Base-by-base conservation (phyloP, 2,329 filamentous ascomycete genomes). In the Meredithiella fracta region DNA sequence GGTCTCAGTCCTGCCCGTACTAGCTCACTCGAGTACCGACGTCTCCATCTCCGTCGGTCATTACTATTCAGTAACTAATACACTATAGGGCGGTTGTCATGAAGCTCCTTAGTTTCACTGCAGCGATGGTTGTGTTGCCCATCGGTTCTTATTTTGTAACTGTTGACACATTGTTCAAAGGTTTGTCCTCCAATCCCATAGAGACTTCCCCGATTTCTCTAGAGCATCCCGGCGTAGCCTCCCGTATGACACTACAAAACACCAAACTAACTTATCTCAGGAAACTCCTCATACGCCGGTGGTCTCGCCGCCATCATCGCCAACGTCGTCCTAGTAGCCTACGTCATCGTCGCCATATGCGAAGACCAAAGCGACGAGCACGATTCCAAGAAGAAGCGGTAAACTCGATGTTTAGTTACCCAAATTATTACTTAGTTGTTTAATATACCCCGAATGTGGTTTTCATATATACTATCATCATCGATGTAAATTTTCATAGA, bases 111-210 rank as follows among this genome's bases (percentile, higher is more conserved):
- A 82, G 78, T 60, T 97, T 96, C 70, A 94, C 90, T 0, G 73
- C 90, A 40, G 90, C 89, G 65, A 97, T 98, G 91, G 77, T 96
- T 59, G 77, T 85, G 15, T 70, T 86, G 20, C 92, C 92, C 14
- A 87, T 98, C 62, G 83, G 86, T 42, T 88, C 85, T 44, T 98
- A 96, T 69, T 98, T 94, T 67, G 64, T 85, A 49, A 85, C 86
- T 0, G 75, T 94, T 26, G 78, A 90, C 64, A 77, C 73, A 0
- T 63, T 96, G 26, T 96, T 94, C 69, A 73, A 74, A 62, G 90
- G 91, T 90, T 71, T 56, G 71, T 65, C 55, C 37, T 52, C 37
- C 51, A 52, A 47, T 52, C 58, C 44, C 56, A 37, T 26, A 2
- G 7, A 44, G 17, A 17, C 25, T 40, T 34, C n/a, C 2, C 14